Conservation (phyloP, 2,329 filamentous ascomycete species). For the Aspergillus hiratsukae region DNA sequence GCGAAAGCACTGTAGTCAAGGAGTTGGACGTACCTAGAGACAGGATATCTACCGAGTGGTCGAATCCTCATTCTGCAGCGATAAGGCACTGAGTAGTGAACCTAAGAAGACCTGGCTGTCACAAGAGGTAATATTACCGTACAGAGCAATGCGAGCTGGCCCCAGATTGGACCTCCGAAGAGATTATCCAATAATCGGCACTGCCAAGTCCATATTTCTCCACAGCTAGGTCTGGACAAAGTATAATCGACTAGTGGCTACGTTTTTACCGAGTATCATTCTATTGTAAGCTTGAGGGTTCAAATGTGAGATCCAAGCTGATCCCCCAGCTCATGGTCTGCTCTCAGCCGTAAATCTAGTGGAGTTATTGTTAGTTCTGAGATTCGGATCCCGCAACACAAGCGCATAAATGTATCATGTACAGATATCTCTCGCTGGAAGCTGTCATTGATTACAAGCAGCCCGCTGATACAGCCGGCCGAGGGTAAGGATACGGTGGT, state of each 20-base stretch:
- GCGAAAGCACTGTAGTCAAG: background rate
- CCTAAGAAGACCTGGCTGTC: background rate
- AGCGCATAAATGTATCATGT: background rate
- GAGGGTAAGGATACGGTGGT: background rate
- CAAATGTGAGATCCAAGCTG: background rate
- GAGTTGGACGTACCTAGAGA: background rate
- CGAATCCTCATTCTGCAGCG: background rate
- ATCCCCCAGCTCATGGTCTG: background rate
- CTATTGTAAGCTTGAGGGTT: background rate
- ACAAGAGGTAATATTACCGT: slow-evolving; percentile 4
- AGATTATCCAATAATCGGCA: slow-evolving; percentile 13
- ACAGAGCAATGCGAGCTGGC: slow-evolving; percentile 15
- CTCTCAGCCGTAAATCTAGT: background rate
- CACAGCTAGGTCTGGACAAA: slow-evolving; percentile 19
- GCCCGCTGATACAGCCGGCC: background rate
- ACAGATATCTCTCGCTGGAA: background rate
- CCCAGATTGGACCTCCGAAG: slow-evolving; percentile 11
- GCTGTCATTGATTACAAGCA: background rate
- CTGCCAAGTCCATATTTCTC: slow-evolving; percentile 13
- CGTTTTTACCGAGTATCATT: background rate
- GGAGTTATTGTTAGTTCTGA: background rate
- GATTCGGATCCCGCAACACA: background rate
- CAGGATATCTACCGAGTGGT: background rate
- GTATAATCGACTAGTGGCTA: slow-evolving; percentile 2
- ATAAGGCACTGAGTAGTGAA: no score